Conservation (phyloP, 306 rosid genomes). For the Alnus glutinosa region DNA sequence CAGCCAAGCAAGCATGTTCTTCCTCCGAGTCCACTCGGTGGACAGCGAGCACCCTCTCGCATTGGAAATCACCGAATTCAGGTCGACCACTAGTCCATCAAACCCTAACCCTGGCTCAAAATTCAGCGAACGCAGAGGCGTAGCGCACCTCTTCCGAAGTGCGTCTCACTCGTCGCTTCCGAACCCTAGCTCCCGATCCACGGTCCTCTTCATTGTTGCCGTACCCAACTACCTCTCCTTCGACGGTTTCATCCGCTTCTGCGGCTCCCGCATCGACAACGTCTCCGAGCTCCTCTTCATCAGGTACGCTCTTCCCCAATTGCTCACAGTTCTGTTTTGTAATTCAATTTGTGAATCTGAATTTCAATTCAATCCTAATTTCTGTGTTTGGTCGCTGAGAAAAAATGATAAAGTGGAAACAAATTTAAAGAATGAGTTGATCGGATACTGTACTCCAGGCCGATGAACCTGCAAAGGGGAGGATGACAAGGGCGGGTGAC, state of each 20-base stretch:
- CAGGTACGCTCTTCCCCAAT: constrained; percentile 40
- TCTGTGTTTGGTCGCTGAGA: not conserved
- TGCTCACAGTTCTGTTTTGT: not conserved
- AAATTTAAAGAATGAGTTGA: not conserved
- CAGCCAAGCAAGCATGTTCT: constrained; percentile 46
- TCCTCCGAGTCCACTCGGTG: constrained; percentile 84
- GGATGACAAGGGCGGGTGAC: no score
- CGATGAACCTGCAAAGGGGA: no score
- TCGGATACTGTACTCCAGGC: no score
- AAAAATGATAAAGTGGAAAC: not conserved
- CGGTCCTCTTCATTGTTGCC: constrained; percentile 69
- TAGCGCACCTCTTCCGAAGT: constrained; percentile 72
- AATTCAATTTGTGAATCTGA: no score
- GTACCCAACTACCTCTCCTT: constrained; percentile 82
- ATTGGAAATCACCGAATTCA: constrained; percentile 35
- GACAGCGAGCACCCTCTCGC: constrained; percentile 60
- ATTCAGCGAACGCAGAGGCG: constrained; percentile 74
- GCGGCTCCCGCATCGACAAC: constrained; percentile 59
- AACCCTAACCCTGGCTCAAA: constrained; percentile 32
- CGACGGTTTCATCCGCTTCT: constrained; percentile 73
- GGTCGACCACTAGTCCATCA: constrained; percentile 31
- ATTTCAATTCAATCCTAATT: not conserved
- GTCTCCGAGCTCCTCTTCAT: constrained; percentile 72
- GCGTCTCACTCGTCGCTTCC: constrained; percentile 52
- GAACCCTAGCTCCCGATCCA: constrained; percentile 55